Evolutionary conservation across 106 monocot genomes (phyloP).

Genomic region (Dioscorea alata): DNA sequence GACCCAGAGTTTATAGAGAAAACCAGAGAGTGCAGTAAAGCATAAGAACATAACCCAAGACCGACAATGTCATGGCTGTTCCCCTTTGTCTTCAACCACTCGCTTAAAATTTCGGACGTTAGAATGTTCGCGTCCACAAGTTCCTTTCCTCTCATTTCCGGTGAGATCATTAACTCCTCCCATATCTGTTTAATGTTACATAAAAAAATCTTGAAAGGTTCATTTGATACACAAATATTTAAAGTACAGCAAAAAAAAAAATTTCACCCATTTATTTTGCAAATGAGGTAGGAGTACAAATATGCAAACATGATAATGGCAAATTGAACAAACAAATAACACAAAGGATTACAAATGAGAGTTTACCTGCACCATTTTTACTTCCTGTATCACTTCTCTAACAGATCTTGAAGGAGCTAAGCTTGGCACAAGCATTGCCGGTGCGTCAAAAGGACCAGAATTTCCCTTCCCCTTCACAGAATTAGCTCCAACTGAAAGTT

Average conservation of each 20-base stretch:
- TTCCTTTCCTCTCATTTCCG: constrained; percentile 58
- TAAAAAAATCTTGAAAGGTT: too few species aligned
- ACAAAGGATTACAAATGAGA: not conserved
- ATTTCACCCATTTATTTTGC: too few species aligned
- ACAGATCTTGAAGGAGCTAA: constrained; percentile 85
- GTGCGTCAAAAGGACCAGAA: constrained; percentile 35
- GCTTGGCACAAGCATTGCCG: constrained; percentile 71
- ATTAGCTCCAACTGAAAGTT: constrained; percentile 45
- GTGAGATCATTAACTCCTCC: constrained; percentile 61
- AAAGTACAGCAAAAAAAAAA: too few species aligned
- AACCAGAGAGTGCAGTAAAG: constrained; percentile 36
- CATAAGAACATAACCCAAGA: constrained; percentile 57
- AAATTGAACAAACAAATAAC: too few species aligned
- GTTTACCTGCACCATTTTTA: constrained; percentile 92
- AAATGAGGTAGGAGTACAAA: too few species aligned
- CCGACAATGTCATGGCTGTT: constrained; percentile 45
- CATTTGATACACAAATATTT: too few species aligned
- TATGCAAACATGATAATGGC: too few species aligned
- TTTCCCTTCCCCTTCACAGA: constrained; percentile 20
- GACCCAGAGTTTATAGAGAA: constrained; percentile 59
- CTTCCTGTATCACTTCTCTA: constrained; percentile 82
- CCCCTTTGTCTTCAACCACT: constrained; percentile 64
- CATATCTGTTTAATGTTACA: constrained; percentile 57
- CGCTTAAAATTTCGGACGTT: constrained; percentile 38
- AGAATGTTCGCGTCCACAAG: constrained; percentile 58